Evolutionary conservation across 208 protist genomes (phyloP).

Genomic region (Trypanosomatidae sp.): DNA sequence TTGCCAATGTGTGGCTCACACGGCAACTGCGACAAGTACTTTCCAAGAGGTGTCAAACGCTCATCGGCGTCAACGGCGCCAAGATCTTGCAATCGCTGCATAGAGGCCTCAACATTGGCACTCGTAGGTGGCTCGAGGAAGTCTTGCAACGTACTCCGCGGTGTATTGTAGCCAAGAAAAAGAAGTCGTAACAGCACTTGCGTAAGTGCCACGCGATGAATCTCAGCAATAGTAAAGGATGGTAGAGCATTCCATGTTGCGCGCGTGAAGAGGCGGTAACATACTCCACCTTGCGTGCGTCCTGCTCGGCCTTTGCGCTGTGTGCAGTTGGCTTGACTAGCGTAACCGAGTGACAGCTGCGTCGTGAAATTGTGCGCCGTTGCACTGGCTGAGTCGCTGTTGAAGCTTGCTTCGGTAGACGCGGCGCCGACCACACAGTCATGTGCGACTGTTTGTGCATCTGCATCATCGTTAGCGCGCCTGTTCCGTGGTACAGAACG

Average conservation of each 20-base stretch:
- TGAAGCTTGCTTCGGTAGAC: background rate
- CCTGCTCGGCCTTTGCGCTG: slow-evolving; percentile 99
- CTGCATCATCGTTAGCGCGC: background rate
- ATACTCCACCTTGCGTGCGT: slow-evolving; percentile 95
- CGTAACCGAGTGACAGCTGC: slow-evolving; percentile 56
- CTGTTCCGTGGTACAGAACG: background rate
- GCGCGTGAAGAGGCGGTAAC: slow-evolving; percentile 94
- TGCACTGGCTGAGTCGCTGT: background rate
- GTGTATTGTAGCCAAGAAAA: slow-evolving; percentile 41
- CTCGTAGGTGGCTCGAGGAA: slow-evolving; percentile 64
- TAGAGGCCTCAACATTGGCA: slow-evolving; percentile 41
- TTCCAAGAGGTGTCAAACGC: slow-evolving; percentile 76
- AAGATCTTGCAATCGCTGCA: slow-evolving; percentile 41
- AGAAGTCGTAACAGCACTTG: slow-evolving; percentile 85
- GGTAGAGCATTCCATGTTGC: slow-evolving; percentile 38
- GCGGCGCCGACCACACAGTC: background rate
- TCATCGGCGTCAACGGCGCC: slow-evolving; percentile 35
- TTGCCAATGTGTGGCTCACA: slow-evolving; percentile 85
- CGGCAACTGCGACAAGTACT: slow-evolving; percentile 73
- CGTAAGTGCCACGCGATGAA: slow-evolving; percentile 89
- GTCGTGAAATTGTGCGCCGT: slow-evolving; percentile 58
- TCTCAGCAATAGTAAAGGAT: slow-evolving; percentile 83
- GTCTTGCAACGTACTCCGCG: slow-evolving; percentile 50
- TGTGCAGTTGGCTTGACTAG: slow-evolving; percentile 92
- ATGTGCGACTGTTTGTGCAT: background rate